phyloP scores from a whole-genome alignment of 176 grass and related monocot genomes.

The Puya raimondii region DNA sequence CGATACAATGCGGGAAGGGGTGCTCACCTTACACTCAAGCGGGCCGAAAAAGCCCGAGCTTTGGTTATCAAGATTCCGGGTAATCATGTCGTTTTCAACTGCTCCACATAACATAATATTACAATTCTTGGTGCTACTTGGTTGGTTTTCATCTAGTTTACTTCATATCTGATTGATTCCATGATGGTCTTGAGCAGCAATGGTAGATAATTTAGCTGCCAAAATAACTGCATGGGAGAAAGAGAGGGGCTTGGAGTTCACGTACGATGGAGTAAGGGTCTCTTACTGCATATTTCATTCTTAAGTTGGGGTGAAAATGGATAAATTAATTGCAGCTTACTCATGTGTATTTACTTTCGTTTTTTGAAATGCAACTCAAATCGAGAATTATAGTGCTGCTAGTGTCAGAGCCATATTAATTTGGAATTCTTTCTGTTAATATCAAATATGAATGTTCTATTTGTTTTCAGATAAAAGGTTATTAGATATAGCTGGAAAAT shows the following conservation, averaged over 20 bases:
- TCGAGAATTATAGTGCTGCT: no score
- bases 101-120: no score
- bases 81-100: constrained; percentile 1
- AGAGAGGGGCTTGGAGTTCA: constrained; percentile 52
- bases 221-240: constrained; percentile 71
- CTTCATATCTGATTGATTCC: neutral
- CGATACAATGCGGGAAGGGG: constrained; percentile 75
- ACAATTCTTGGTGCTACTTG: neutral
- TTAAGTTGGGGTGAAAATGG: neutral
- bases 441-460: no score
- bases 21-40: constrained; percentile 64
- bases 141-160: neutral
- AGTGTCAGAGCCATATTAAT: no score
- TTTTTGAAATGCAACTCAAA: neutral
- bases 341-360: neutral
- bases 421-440: no score
- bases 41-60: constrained; percentile 63
- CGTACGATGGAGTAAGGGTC: constrained; percentile 53
- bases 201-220: constrained; percentile 49
- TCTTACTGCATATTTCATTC: neutral
- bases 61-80: constrained; percentile 77
- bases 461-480: no score
- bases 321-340: neutral
- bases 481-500: no score
- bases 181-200: constrained; percentile 34